These are phyloP conservation scores for Buddleja alternifolia DNA, from an alignment of 257 asterid species.

Conservation along the genomic window DNA sequence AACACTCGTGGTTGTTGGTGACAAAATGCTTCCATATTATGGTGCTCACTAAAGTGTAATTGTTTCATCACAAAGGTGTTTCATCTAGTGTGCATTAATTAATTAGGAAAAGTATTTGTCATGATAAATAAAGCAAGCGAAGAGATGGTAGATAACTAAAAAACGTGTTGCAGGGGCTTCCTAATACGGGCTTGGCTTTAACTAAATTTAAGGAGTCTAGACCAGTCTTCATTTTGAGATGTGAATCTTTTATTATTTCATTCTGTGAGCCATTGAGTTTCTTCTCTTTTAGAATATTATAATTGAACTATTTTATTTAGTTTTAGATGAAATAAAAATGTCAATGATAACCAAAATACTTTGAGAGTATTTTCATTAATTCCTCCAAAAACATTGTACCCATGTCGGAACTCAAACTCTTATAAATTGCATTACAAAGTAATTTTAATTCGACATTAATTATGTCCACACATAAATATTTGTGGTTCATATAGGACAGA, in stretches of 20 bases:
- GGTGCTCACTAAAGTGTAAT: conserved; percentile 10
- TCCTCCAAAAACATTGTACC: too few relatives aligned
- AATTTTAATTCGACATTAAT: not conserved
- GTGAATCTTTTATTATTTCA: too few relatives aligned
- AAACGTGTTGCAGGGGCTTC: too few relatives aligned
- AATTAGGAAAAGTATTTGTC: not conserved
- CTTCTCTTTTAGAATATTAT: not conserved
- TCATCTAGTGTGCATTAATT: not conserved
- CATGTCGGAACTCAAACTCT: too few relatives aligned
- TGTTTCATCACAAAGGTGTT: not conserved
- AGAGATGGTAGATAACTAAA: not conserved
- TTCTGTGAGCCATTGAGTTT: too few relatives aligned
- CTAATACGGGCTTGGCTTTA: not conserved
- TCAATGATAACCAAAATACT: too few relatives aligned
- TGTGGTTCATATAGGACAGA: not conserved
- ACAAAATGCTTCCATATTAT: not conserved
- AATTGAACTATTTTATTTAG: too few relatives aligned
- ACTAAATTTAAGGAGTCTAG: not conserved
- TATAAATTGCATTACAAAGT: not conserved
- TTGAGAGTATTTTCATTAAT: too few relatives aligned
- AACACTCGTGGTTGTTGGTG: not conserved
- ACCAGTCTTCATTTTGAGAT: not conserved
- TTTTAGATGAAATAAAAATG: too few relatives aligned
- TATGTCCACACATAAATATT: not conserved
- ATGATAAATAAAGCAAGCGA: not conserved